These are phyloP conservation scores for Tympanopsis confertula DNA, from an alignment of 2,329 filamentous ascomycete species.

Conservation along the genomic window DNA sequence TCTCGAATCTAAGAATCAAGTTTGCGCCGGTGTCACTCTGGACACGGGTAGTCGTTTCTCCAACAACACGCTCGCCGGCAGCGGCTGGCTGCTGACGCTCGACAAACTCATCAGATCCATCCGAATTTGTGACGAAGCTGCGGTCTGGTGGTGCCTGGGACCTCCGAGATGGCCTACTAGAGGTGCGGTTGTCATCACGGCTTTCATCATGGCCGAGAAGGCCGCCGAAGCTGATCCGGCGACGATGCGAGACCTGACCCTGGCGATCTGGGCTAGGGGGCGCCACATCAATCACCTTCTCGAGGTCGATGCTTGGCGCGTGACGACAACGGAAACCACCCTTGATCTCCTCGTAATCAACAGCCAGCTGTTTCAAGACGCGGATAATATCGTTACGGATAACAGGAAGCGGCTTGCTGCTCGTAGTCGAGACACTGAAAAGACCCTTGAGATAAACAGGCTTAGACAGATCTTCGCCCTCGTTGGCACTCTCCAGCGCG, in stretches of 20 bases:
- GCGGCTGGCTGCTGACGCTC: constrained; percentile 39
- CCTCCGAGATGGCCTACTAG: constrained; percentile 18
- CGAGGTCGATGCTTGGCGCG: constrained; percentile 76
- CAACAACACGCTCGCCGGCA: constrained; percentile 49
- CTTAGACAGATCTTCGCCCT: constrained; percentile 71
- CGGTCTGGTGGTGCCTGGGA: constrained; percentile 34
- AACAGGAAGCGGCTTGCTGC: constrained; percentile 73
- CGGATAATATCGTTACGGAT: constrained; percentile 86
- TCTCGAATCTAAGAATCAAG: constrained; percentile 82
- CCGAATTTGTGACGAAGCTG: constrained; percentile 75
- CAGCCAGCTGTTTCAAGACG: constrained; percentile 74
- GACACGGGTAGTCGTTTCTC: constrained; percentile 84
- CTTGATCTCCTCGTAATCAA: constrained; percentile 86
- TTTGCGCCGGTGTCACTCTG: constrained; percentile 78
- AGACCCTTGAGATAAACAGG: constrained; percentile 92
- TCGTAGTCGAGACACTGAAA: constrained; percentile 95
- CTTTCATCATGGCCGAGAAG: constrained; percentile 13
- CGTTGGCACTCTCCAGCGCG: constrained; percentile 46
- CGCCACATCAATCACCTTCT: constrained; percentile 51
- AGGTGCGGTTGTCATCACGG: constrained; percentile 25
- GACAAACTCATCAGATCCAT: constrained; percentile 65
- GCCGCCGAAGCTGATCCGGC: constrained; percentile 76
- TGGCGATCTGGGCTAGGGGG: constrained; percentile 37
- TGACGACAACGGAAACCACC: constrained; percentile 87
- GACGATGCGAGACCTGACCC: constrained; percentile 38